Base-by-base conservation (phyloP, 805 yeast genomes). In the Saturnispora halmiae region DNA sequence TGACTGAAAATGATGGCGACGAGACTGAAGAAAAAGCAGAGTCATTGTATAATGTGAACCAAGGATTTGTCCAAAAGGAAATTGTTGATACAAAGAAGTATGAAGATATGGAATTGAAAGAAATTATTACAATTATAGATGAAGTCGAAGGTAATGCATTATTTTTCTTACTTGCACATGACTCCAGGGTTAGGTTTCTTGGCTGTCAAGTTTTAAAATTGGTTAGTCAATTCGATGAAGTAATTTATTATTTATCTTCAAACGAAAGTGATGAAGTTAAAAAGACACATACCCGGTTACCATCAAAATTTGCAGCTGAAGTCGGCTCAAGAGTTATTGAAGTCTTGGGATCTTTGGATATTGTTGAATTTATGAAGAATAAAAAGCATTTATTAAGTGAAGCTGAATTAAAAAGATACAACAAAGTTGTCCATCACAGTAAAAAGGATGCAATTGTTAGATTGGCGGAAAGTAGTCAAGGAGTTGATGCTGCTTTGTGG, bases 401-500 rank as follows among this genome's bases (percentile, higher is more conserved):
- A 27, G 88, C 95, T 1, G 98, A 94, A 58, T 68, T 81, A 35
- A 73, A 77, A 15, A 64, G 96, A 29, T 62, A 88, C 13, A 53
- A 77, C 1, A 82, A 82, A 50, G 60, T 92, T 27, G 74, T 67
- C 46, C 59, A 58, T 39, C 73, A 62, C 50, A 72, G 72, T 43
- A 73, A 79, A 48, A 77, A 74, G 45, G 83, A 82, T 20, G 70
- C 85, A 2, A 60, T 94, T n/a, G 66, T 82, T 0, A 72, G 77
- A 37, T 64, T 92, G 6, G 95, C 95, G 0, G 95, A 85, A 49
- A 82, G 95, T 2, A 94, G 82, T 44, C 83, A 88, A 53, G 96
- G 97, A 2, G 88, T 92, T 8, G 98, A 92, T 61, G 79, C 94
- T 1, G 95, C 97, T 0, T 64, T 92, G n/a, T 92, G 98, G 98